Percentiles rank a stretch among this genome's conserved stretches.
Conservation (phyloP, 805 yeast species). For the Saccharomycopsis fibuligera region DNA sequence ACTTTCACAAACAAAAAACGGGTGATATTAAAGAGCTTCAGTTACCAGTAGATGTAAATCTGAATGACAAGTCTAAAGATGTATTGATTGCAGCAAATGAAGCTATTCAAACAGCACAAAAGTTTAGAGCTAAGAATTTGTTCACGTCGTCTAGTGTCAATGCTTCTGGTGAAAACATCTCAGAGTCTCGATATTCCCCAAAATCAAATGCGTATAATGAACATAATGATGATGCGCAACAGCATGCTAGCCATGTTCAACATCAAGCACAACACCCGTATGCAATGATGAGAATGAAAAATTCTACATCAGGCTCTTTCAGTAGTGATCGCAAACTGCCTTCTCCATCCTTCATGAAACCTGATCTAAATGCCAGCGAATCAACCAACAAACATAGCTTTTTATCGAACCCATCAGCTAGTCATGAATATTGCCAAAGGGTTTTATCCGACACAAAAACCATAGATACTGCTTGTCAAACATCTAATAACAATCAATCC, state of each 20-base stretch:
- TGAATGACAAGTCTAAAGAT: not conserved
- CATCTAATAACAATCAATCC: too few relatives aligned
- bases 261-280: slow-evolving; percentile 1
- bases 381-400: too few relatives aligned
- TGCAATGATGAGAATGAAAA: slow-evolving; percentile 10
- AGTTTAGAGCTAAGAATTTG: slow-evolving; percentile 17
- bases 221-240: not conserved
- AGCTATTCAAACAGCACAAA: slow-evolving; percentile 18
- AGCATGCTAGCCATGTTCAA: not conserved
- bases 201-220: not conserved
- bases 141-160: slow-evolving; percentile 1
- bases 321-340: too few relatives aligned
- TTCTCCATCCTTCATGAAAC: too few relatives aligned
- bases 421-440: too few relatives aligned
- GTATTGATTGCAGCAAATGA: slow-evolving; percentile 16
- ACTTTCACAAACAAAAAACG: not conserved
- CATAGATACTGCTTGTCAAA: too few relatives aligned
- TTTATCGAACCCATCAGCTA: too few relatives aligned
- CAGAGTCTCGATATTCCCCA: not conserved
- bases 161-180: not conserved
- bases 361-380: too few relatives aligned
- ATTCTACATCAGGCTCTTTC: too few relatives aligned
- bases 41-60: not conserved
- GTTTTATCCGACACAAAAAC: too few relatives aligned
- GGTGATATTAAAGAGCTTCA: not conserved